Base-by-base conservation (phyloP, 31 red algal species). In the Odonthalia washingtoniensis region DNA sequence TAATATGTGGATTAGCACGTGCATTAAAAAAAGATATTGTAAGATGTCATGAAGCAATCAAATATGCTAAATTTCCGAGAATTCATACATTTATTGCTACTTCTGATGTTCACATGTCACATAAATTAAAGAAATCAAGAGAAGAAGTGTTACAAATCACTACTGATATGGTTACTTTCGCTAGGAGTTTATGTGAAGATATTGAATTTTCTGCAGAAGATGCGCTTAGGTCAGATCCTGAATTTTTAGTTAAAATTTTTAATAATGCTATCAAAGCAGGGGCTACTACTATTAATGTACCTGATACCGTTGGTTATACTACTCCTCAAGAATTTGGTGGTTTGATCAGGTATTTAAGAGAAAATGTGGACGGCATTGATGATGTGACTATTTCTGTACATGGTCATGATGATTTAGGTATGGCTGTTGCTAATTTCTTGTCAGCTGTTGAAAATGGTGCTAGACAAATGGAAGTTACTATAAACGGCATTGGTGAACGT, bases 1-100 rank as follows among this genome's bases (percentile, higher is more conserved):
- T 96, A 42, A 96, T 99, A 73, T 99, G 97, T 46, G 94, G 94
- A 31, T 88, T 99, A 46, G 94, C 97, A 36, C 87, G 97, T 27
- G 92, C 97, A 1, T 17, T 90, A 17, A 46, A 88, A 70, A 87
- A 74, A n/a, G 97, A 99, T 72, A 99, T 99, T 65, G 38, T 69
- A 5, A 70, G 97, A 53, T 96, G 94, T 45, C 88, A 90, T 49
- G 97, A 99, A 24, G 97, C 97, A 9, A 78, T 99, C 17, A 89
- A 95, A 81, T 61, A 84, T 61, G 97, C 97, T 37, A 89, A 91
- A 0, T 96, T 96, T 66, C 91, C 94, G 3, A 74, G 97, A 41
- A 99, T 99, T 57, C 97, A 99, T 68, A 99, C 97, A 38, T 99
- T 99, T 77, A 99, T 99, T 66, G 97, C 97, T 1, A 99, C 97